Conservation (phyloP, 2,329 filamentous ascomycete genomes). For the Talaromyces sp. region DNA sequence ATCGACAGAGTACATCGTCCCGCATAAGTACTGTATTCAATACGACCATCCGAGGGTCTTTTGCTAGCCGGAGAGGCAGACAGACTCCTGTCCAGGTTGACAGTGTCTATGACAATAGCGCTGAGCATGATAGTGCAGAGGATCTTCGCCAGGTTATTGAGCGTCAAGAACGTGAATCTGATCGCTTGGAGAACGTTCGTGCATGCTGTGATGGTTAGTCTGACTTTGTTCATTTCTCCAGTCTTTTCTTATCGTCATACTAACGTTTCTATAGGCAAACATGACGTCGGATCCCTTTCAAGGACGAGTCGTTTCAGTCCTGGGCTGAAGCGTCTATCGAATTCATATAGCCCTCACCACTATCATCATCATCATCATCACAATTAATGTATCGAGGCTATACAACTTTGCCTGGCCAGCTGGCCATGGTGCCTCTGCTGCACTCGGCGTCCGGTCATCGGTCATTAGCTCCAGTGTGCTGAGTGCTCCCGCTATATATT, state of each 20-base stretch:
- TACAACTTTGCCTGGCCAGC: background rate
- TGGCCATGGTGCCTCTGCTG: slow-evolving; percentile 3
- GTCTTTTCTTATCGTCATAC: slow-evolving; percentile 3
- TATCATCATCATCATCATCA: slow-evolving; percentile 8
- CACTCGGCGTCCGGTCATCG: slow-evolving; percentile 2
- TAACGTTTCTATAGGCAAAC: slow-evolving; percentile 53
- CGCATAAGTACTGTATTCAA: slow-evolving; percentile 47
- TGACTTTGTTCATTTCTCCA: background rate
- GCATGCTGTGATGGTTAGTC: slow-evolving; percentile 92
- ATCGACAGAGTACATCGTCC: slow-evolving; percentile 41
- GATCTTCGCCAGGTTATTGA: slow-evolving; percentile 77
- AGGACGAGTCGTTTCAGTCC: slow-evolving; percentile 40
- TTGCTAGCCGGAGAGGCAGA: slow-evolving; percentile 44
- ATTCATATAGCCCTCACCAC: slow-evolving; percentile 25
- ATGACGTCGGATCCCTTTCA: slow-evolving; percentile 56
- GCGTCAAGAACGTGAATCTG: slow-evolving; percentile 58
- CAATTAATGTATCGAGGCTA: background rate
- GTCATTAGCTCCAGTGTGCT: slow-evolving; percentile 10
- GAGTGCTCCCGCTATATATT: slow-evolving; percentile 10
- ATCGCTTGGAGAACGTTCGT: slow-evolving; percentile 86
- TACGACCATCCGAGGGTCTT: slow-evolving; percentile 45
- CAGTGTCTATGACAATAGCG: slow-evolving; percentile 33
- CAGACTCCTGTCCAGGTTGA: slow-evolving; percentile 27
- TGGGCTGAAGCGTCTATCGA: slow-evolving; percentile 31
- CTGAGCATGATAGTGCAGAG: slow-evolving; percentile 68